Conservation (phyloP, 2,329 filamentous ascomycete species). For the Stachybotrys chartarum region DNA sequence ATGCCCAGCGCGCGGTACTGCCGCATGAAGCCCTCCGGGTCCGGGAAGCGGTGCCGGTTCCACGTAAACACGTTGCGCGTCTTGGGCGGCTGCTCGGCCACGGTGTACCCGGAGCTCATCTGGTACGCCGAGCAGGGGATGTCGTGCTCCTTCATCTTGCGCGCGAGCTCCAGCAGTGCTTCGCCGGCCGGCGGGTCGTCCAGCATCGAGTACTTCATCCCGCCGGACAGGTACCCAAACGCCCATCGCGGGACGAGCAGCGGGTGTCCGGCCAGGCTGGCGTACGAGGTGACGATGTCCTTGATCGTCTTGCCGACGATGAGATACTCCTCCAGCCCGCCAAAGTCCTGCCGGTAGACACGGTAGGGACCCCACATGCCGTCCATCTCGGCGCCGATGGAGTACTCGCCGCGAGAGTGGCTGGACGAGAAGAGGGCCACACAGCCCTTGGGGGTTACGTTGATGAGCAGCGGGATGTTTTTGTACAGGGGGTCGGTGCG, state of each 20-base stretch:
- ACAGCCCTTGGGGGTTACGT: conserved; percentile 55
- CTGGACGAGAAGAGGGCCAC: conserved; percentile 62
- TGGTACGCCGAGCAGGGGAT: conserved; percentile 67
- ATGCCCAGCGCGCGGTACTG: conserved; percentile 59
- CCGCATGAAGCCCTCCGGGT: conserved; percentile 56
- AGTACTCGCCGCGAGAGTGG: conserved; percentile 57
- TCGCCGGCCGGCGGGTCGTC: conserved; percentile 47
- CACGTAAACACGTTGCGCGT: conserved; percentile 63
- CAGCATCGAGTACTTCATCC: conserved; percentile 45
- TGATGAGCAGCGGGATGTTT: conserved; percentile 66
- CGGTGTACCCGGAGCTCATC: conserved; percentile 66
- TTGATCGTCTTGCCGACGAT: conserved; percentile 59
- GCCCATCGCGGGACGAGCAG: conserved; percentile 64
- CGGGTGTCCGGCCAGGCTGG: conserved; percentile 61
- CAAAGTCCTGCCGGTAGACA: conserved; percentile 64
- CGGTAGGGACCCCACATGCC: conserved; percentile 71
- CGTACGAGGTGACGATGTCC: conserved; percentile 60
- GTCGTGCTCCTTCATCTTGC: conserved; percentile 54
- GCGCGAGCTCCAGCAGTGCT: conserved; percentile 52
- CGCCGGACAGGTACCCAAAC: conserved; percentile 66
- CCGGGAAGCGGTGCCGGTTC: conserved; percentile 63
- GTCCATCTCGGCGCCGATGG: conserved; percentile 65
- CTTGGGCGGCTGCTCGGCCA: conserved; percentile 59
- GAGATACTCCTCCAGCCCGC: conserved; percentile 64
- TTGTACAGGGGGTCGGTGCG: conserved; percentile 69